Percentiles rank a stretch among this genome's conserved stretches.
Evolutionary conservation across 345 rosid genomes (phyloP).

Genomic region (Sisymbrium altissimum): DNA sequence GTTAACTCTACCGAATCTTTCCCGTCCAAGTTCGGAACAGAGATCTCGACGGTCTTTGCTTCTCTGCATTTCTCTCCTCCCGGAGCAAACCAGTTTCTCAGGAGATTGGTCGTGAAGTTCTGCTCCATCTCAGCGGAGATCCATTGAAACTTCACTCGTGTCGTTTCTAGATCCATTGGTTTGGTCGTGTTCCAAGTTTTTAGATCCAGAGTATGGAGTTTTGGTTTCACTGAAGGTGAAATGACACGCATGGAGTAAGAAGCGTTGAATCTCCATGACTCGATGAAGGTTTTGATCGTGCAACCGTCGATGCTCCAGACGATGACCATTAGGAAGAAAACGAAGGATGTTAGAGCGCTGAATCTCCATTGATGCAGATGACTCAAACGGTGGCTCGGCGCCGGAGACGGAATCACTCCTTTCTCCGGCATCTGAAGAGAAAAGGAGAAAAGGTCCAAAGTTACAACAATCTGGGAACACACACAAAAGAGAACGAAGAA

Average conservation of each 20-base stretch:
- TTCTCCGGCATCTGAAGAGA: slow-evolving; percentile 57
- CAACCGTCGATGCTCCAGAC: slow-evolving; percentile 75
- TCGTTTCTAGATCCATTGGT: not conserved
- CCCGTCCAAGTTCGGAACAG: slow-evolving; percentile 59
- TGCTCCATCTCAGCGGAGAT: slow-evolving; percentile 47
- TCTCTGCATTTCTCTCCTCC: slow-evolving; percentile 68
- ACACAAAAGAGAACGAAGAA: not conserved
- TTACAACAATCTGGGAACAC: not conserved
- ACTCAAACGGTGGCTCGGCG: slow-evolving; percentile 25
- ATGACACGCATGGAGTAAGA: slow-evolving; percentile 24
- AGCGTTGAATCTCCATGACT: slow-evolving; percentile 52
- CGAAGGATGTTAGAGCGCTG: slow-evolving; percentile 48
- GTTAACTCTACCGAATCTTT: slow-evolving; percentile 43
- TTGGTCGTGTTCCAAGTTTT: not conserved
- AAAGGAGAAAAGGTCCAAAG: not conserved
- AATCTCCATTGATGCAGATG: slow-evolving; percentile 62
- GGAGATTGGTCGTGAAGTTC: slow-evolving; percentile 44
- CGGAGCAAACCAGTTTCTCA: slow-evolving; percentile 54
- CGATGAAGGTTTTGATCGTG: slow-evolving; percentile 41
- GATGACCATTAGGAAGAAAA: slow-evolving; percentile 49
- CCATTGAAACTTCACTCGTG: slow-evolving; percentile 36
- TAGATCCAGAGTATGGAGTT: not conserved
- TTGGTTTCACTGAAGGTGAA: not conserved
- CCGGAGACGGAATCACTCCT: slow-evolving; percentile 26
- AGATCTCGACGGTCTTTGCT: slow-evolving; percentile 47